These are phyloP conservation scores for Phytophthora litchii DNA, from an alignment of 352 stramenopile species.

Conservation along the genomic window DNA sequence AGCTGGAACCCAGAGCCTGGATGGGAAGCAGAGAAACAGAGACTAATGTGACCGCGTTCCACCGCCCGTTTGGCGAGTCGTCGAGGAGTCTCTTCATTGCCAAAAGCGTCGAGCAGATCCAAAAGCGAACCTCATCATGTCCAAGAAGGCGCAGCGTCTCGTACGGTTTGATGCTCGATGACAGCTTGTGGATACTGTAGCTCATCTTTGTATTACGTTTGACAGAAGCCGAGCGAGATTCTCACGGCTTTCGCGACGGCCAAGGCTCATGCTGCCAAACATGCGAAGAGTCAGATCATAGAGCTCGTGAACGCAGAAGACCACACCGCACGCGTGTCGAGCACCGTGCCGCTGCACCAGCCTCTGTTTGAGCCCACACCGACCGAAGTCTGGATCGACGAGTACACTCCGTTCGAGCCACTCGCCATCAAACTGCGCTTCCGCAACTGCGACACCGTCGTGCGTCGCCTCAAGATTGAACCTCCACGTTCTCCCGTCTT, in stretches of 20 bases:
- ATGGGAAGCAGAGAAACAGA: too few relatives aligned
- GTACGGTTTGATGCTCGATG: constrained; percentile 12
- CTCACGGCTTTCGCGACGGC: constrained; percentile 60
- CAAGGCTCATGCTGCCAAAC: constrained; percentile 51
- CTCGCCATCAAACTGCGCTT: constrained; percentile 88
- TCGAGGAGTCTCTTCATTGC: constrained; percentile 9
- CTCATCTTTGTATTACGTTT: neutral
- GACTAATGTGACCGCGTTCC: neutral
- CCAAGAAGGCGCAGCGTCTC: constrained; percentile 27
- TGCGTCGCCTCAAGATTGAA: constrained; percentile 90
- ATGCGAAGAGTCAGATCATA: constrained; percentile 49
- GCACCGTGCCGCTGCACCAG: constrained; percentile 78
- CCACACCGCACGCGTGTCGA: constrained; percentile 66
- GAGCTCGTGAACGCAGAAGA: constrained; percentile 79
- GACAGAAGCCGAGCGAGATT: constrained; percentile 74
- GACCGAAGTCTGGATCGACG: constrained; percentile 88
- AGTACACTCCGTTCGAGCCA: constrained; percentile 91
- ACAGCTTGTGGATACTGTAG: neutral
- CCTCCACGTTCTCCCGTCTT: constrained; percentile 89
- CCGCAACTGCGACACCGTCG: constrained; percentile 92
- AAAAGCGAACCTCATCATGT: constrained; percentile 21
- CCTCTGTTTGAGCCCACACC: constrained; percentile 90
- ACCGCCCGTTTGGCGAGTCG: constrained; percentile 12
- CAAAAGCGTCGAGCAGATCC: constrained; percentile 3
- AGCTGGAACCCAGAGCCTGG: neutral